Base-by-base conservation (phyloP, 2,329 filamentous ascomycete species). In the Cercospora sp. region DNA sequence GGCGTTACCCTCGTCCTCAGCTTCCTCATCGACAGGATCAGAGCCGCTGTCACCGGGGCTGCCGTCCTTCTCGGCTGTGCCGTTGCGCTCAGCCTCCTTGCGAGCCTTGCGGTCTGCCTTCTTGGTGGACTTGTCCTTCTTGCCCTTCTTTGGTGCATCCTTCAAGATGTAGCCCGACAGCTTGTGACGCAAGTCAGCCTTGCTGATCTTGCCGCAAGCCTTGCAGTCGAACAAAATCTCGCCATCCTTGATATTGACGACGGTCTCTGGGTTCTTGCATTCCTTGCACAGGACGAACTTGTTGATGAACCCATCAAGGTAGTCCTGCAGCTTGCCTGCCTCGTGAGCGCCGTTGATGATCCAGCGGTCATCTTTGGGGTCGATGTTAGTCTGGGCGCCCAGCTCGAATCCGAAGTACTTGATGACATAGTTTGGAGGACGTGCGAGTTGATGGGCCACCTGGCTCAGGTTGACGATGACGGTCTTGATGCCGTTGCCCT, bases 401-500 rank as follows among this genome's bases (percentile, higher is more conserved):
- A 99, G 90, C 84, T 99, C 95, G 81, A 99, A 98, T 76, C 95
- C 95, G 79, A 99, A 99, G 86, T 96, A 99, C 86, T 99, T 99
- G 90, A 99, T 98, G 80, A 99, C 88, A 81, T 97, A 96, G 78
- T 92, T 87, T 73, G 94, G 93, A 72, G 94, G 94, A 76, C 95
- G 94, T 77, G 92, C 93, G 75, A 99, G 89, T 71, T 94, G 96
- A 78, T 91, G 87, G 76, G 94, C 94, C 75, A 99, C 93, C 79
- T 92, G 96, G 87, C 90, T 92, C 79, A 99, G 84, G 83, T 99
- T 99, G 87, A 96, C 93, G 76, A 99, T 90, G 78, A 99, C 95
- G 77, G 82, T 99, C 87, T 99, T 99, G 89, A 99, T 99, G 80
- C 95, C 95, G 85, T 99, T 99, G 75, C 95, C 95, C 84, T 99